Evolutionary conservation across 2,329 filamentous ascomycete genomes (phyloP).

Genomic region (Xylariaceae sp.): DNA sequence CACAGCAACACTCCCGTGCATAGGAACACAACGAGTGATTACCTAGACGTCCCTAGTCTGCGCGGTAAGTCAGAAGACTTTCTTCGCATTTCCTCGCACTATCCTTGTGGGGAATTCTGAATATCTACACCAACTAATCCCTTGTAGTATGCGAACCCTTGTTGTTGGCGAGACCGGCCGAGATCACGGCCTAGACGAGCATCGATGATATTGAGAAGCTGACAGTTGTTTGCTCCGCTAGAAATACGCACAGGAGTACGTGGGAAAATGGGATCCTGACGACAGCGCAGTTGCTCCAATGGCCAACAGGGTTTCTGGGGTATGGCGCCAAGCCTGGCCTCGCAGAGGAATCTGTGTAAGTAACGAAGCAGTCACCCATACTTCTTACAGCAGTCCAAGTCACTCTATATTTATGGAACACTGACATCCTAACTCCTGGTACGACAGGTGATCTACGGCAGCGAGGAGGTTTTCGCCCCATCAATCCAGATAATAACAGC

Average conservation of each 20-base stretch:
- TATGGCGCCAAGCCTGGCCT: conserved; percentile 67
- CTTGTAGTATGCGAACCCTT: too few species aligned
- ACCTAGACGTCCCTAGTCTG: conserved; percentile 63
- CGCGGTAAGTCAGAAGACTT: conserved; percentile 20
- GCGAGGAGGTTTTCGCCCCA: conserved; percentile 72
- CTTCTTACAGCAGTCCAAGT: too few species aligned
- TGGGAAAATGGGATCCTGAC: conserved; percentile 48
- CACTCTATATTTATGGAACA: too few species aligned
- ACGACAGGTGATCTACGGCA: conserved; percentile 56
- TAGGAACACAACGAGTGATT: conserved; percentile 68
- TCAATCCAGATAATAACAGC: conserved; percentile 61
- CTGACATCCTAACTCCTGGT: too few species aligned
- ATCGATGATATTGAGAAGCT: too few species aligned
- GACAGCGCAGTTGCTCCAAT: conserved; percentile 68
- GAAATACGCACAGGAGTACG: conserved; percentile 67
- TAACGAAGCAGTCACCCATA: too few species aligned
- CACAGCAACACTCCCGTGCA: too few species aligned
- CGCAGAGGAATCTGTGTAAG: conserved; percentile 63
- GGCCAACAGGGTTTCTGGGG: conserved; percentile 58
- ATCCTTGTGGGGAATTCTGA: too few species aligned
- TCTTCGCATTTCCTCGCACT: too few species aligned
- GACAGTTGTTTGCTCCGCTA: conserved; percentile 23
- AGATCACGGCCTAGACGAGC: too few species aligned
- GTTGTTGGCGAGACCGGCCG: too few species aligned
- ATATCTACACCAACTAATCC: too few species aligned